A percentile compares a stretch with the other conserved stretches of the same genome.
phyloP scores from a whole-genome alignment of 1,139 yeast genomes.

The Geotrichum aggregatum region DNA sequence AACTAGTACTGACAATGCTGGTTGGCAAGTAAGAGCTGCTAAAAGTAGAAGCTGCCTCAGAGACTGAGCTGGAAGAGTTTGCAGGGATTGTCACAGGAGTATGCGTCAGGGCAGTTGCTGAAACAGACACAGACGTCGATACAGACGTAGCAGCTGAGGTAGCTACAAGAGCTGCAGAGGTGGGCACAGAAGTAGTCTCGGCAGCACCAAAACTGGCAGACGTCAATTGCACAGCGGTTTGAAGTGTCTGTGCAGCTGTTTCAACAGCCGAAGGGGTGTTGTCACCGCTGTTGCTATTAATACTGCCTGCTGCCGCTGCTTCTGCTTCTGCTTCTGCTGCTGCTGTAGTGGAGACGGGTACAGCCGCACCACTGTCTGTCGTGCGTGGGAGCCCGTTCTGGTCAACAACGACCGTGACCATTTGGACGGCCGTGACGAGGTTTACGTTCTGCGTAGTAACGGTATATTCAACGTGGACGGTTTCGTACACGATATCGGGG shows the following conservation, averaged over 20 bases:
- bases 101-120: no score
- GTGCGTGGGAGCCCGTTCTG: conserved; percentile 15
- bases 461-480: conserved; percentile 25
- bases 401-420: conserved; percentile 20
- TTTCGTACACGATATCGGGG: conserved; percentile 22
- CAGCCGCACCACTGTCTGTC: conserved; percentile 10
- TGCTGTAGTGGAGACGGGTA: conserved; percentile 9
- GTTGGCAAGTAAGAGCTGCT: no score
- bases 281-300: conserved; percentile 4
- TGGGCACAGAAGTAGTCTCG: conserved; percentile 27
- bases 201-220: conserved; percentile 21
- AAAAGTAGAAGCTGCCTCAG: no score
- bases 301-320: no score
- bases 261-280: conserved; percentile 6
- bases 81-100: no score
- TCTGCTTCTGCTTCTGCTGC: no score
- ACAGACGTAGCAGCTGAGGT: background rate
- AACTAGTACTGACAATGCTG: no score
- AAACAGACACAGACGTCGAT: no score
- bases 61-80: no score
- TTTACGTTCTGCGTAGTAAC: conserved; percentile 11
- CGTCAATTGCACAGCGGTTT: no score
- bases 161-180: background rate
- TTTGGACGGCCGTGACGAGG: conserved; percentile 24
- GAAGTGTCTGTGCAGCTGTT: conserved; percentile 6